A percentile compares a stretch with the other conserved stretches of the same genome.
phyloP scores from a whole-genome alignment of 768 basidiomycete species.

The Tephrocybe sp. region DNA sequence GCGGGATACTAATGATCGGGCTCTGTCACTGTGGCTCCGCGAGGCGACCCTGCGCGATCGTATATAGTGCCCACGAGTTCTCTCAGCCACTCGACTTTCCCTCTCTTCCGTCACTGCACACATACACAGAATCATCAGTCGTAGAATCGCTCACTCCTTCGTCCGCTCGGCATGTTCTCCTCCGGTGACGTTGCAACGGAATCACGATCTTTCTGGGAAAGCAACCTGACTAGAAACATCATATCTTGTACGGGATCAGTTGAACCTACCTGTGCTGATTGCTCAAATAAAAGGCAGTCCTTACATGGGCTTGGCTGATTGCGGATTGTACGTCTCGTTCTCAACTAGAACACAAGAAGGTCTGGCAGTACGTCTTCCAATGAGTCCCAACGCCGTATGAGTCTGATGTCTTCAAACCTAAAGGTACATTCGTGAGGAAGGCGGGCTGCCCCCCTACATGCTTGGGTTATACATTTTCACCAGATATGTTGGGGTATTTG shows the following conservation, averaged over 20 bases:
- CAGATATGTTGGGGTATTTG: constrained; percentile 17
- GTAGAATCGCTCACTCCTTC: no score
- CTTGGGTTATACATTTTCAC: constrained; percentile 13
- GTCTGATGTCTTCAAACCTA: no score
- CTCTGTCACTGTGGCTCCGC: no score
- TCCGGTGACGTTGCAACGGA: background rate
- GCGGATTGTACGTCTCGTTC: constrained; percentile 12
- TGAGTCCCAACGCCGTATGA: no score
- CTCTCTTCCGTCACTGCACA: no score
- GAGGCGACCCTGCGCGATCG: no score
- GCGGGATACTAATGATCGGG: no score
- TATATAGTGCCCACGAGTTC: no score
- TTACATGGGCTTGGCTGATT: constrained; percentile 8
- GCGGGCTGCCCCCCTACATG: background rate
- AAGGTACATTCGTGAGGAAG: background rate
- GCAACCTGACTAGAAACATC: constrained; percentile 2
- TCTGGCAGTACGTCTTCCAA: constrained; percentile 15
- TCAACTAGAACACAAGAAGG: constrained; percentile 6
- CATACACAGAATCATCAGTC: no score
- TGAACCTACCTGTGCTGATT: background rate
- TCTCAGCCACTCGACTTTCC: no score
- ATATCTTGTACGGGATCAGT: constrained; percentile 8
- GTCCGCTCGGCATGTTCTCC: no score
- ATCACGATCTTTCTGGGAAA: constrained; percentile 6
- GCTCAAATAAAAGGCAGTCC: background rate